Evolutionary conservation across 805 yeast species (phyloP).

Genomic region (Spathaspora gorwiae): DNA sequence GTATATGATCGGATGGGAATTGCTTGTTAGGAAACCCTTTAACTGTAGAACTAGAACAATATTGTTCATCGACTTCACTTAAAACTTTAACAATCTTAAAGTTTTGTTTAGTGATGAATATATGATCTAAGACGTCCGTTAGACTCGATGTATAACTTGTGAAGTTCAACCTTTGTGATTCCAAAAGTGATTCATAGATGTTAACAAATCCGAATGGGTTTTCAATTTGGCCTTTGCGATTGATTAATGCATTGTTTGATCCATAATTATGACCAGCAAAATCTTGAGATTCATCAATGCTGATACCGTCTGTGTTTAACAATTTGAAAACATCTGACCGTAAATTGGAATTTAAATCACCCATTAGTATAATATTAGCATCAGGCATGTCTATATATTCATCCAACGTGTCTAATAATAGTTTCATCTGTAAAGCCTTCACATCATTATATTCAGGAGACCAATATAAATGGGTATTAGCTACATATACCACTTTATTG

Average conservation of each 20-base stretch:
- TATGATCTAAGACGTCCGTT: conserved; percentile 53
- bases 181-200: conserved; percentile 15
- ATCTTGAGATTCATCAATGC: conserved; percentile 7
- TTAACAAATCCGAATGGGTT: conserved; percentile 14
- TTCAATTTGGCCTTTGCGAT: conserved; percentile 5
- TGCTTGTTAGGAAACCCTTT: conserved; percentile 51
- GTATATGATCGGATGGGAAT: conserved; percentile 56
- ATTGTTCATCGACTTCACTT: conserved; percentile 43
- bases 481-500: conserved; percentile 37
- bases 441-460: conserved; percentile 46
- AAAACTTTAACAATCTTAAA: conserved; percentile 41
- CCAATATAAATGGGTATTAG: conserved; percentile 66
- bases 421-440: conserved; percentile 49
- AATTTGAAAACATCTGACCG: conserved; percentile 47
- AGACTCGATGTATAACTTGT: conserved; percentile 44
- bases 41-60: conserved; percentile 19
- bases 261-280: conserved; percentile 15
- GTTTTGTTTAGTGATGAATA: conserved; percentile 45
- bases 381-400: conserved; percentile 8
- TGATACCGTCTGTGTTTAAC: conserved; percentile 22
- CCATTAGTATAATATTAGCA: conserved; percentile 41
- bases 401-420: conserved; percentile 17
- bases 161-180: conserved; percentile 12
- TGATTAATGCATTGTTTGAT: conserved; percentile 9
- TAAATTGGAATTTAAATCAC: conserved; percentile 54